These are phyloP conservation scores for Posidonia oceanica DNA, from an alignment of 116 monocot genomes.

Conservation along the genomic window DNA sequence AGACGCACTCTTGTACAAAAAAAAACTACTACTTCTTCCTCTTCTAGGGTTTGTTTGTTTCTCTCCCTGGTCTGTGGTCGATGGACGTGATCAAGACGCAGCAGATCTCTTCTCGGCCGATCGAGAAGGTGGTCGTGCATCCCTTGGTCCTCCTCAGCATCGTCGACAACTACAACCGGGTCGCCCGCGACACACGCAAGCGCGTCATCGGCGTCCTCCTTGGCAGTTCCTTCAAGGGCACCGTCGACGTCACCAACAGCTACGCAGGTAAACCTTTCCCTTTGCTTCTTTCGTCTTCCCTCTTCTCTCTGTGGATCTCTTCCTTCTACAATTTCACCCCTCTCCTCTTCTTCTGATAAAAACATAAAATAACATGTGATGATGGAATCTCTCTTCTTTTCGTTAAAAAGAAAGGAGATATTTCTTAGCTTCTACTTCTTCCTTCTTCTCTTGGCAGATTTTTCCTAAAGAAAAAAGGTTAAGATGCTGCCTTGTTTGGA, in stretches of 20 bases:
- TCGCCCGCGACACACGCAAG: slow-evolving; percentile 85
- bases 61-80: neutral
- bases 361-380: no score
- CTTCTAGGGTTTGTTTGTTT: neutral
- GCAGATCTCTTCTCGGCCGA: slow-evolving; percentile 67
- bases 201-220: slow-evolving; percentile 94
- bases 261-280: slow-evolving; percentile 43
- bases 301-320: neutral
- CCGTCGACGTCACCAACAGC: slow-evolving; percentile 96
- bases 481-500: no score
- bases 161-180: slow-evolving; percentile 98
- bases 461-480: no score
- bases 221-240: slow-evolving; percentile 57
- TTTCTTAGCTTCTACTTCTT: no score
- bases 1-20: no score
- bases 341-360: no score
- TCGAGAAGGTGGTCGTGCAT: slow-evolving; percentile 89
- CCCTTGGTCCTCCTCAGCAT: slow-evolving; percentile 94
- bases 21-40: neutral
- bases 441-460: no score
- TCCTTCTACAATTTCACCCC: no score
- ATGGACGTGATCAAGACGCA: slow-evolving; percentile 89
- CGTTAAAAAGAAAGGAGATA: no score
- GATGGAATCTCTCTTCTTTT: no score
- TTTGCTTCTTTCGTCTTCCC: neutral